Evolutionary conservation across 306 rosid genomes (phyloP).

Genomic region (Cyamopsis tetragonoloba): DNA sequence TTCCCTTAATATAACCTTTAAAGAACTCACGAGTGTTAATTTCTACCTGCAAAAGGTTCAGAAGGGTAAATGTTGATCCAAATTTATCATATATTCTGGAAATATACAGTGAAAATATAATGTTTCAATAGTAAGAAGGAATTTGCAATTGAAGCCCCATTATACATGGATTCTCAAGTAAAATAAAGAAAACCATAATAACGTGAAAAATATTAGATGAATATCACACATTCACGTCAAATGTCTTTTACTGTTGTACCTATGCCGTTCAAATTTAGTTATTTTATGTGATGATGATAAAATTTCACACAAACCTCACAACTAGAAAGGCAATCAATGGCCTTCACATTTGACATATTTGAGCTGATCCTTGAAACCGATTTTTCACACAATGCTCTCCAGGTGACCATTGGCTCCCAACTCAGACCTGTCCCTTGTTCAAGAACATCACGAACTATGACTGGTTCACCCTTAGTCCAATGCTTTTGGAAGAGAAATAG

Average conservation of each 20-base stretch:
- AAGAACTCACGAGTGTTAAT: conserved; percentile 56
- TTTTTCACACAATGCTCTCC: conserved; percentile 55
- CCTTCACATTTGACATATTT: conserved; percentile 51
- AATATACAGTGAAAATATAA: neutral
- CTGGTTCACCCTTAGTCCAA: conserved; percentile 67
- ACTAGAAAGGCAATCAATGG: conserved; percentile 66
- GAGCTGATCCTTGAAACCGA: conserved; percentile 31
- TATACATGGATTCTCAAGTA: neutral
- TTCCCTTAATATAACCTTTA: conserved; percentile 56
- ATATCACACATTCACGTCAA: neutral
- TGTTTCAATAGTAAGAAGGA: neutral
- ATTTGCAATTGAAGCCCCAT: neutral
- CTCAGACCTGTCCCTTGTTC: conserved; percentile 59
- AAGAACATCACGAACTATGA: conserved; percentile 62
- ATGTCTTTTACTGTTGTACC: neutral
- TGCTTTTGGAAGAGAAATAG: conserved; percentile 40
- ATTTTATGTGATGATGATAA: neutral
- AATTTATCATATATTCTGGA: neutral
- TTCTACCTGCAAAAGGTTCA: conserved; percentile 51
- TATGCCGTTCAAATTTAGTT: neutral
- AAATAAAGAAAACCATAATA: no score
- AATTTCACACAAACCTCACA: conserved; percentile 56
- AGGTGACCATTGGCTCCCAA: conserved; percentile 82
- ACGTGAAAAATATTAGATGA: no score
- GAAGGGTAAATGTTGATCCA: neutral